Percentiles rank a stretch among this genome's conserved stretches.
Evolutionary conservation across 768 basidiomycete genomes (phyloP).

Genomic region (Tylopilus rubrobrunneus): DNA sequence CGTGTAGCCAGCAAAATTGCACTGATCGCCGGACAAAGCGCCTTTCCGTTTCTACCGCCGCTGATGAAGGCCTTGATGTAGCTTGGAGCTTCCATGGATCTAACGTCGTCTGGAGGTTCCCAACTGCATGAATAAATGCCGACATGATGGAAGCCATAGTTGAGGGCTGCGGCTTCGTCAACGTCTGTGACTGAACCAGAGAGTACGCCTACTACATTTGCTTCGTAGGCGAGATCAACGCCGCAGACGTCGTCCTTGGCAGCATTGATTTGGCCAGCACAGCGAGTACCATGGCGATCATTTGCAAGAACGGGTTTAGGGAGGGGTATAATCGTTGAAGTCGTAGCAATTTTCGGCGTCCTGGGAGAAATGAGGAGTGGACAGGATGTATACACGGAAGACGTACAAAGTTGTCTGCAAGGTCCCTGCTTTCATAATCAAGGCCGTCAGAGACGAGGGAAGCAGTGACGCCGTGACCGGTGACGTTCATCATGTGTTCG

Average conservation of each 20-base stretch:
- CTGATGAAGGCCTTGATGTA: constrained; percentile 92
- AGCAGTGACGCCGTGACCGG: constrained; percentile 74
- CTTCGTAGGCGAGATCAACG: constrained; percentile 87
- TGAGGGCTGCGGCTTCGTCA: constrained; percentile 93
- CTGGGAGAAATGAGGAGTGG: constrained; percentile 38
- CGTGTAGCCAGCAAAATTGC: constrained; percentile 99
- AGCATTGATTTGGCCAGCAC: constrained; percentile 95
- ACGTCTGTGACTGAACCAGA: constrained; percentile 92
- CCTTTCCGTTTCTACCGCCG: constrained; percentile 89
- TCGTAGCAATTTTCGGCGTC: constrained; percentile 87
- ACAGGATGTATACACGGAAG: background rate
- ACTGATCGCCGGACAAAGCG: constrained; percentile 86
- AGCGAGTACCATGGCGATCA: constrained; percentile 96
- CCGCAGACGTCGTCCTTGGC: constrained; percentile 91
- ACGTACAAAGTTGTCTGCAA: constrained; percentile 90
- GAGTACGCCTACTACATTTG: constrained; percentile 90
- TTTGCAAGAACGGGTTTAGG: constrained; percentile 86
- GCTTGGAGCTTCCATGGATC: constrained; percentile 90
- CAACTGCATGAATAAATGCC: constrained; percentile 92
- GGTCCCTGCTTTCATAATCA: constrained; percentile 84
- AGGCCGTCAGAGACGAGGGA: constrained; percentile 95
- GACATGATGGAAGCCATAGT: constrained; percentile 91
- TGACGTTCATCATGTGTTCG: constrained; percentile 89
- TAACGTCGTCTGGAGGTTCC: constrained; percentile 96
- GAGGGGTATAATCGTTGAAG: constrained; percentile 87